Percentiles rank a stretch among this genome's conserved stretches.
Evolutionary conservation across 2,329 filamentous ascomycete species (phyloP).

Genomic region (Sclerotinia trifoliorum): DNA sequence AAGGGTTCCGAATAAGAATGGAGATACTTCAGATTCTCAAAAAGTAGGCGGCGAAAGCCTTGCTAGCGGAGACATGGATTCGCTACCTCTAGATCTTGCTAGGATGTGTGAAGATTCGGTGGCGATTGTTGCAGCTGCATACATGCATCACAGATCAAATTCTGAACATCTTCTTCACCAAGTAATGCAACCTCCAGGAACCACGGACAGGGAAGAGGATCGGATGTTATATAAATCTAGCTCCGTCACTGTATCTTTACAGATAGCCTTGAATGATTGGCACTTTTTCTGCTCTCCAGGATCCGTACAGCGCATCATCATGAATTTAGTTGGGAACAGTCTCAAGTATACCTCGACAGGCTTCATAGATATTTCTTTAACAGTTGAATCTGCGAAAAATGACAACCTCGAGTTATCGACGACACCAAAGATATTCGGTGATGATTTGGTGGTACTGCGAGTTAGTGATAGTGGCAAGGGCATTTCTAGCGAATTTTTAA

Average conservation of each 20-base stretch:
- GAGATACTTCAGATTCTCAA: not conserved
- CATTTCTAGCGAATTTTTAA: slow-evolving; percentile 59
- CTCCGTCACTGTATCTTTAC: slow-evolving; percentile 19
- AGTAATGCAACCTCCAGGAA: slow-evolving; percentile 17
- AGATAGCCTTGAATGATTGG: slow-evolving; percentile 25
- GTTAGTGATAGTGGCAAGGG: slow-evolving; percentile 62
- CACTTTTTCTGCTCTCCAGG: slow-evolving; percentile 51
- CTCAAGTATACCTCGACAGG: slow-evolving; percentile 57
- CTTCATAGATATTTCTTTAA: slow-evolving; percentile 44
- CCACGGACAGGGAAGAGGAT: not conserved
- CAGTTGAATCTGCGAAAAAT: slow-evolving; percentile 16
- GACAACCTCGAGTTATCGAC: not conserved
- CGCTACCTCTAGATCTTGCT: slow-evolving; percentile 22
- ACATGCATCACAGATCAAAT: slow-evolving; percentile 16
- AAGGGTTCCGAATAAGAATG: not conserved
- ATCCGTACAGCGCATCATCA: slow-evolving; percentile 49
- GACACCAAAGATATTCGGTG: not conserved
- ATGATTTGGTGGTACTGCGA: slow-evolving; percentile 39
- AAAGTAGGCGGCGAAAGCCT: not conserved
- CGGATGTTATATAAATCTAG: not conserved
- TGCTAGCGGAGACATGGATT: not conserved
- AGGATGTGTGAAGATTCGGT: slow-evolving; percentile 24
- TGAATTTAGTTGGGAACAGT: slow-evolving; percentile 61
- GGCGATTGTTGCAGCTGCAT: slow-evolving; percentile 20
- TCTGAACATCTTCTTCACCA: slow-evolving; percentile 1